phyloP scores from a whole-genome alignment of 805 yeast species.

The Pichia californica region DNA sequence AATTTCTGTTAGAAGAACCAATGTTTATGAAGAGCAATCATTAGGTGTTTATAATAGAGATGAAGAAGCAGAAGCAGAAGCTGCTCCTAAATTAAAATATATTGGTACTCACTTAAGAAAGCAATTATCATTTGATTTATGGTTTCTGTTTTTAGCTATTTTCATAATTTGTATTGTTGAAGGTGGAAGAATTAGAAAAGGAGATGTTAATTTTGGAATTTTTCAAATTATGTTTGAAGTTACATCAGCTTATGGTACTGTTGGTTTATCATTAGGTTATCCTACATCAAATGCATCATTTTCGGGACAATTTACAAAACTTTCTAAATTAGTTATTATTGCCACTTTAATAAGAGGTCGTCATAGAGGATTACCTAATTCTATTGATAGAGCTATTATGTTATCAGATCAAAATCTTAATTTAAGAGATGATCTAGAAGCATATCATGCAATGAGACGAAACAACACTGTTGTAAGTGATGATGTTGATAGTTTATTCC shows the following conservation, averaged over 20 bases:
- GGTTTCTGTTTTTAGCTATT: constrained; percentile 85
- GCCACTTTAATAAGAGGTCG: constrained; percentile 93
- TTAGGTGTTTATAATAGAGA: constrained; percentile 65
- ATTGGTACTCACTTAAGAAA: constrained; percentile 84
- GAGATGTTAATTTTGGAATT: constrained; percentile 47
- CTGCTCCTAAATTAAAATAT: constrained; percentile 46
- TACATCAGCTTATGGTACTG: constrained; percentile 94
- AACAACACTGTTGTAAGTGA: constrained; percentile 17
- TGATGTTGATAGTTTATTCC: constrained; percentile 1
- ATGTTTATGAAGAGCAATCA: constrained; percentile 96
- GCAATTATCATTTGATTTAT: constrained; percentile 88
- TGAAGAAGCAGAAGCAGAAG: constrained; percentile 27
- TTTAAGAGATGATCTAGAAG: constrained; percentile 55
- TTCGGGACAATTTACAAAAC: constrained; percentile 57
- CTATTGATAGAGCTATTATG: constrained; percentile 90
- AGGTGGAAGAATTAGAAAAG: constrained; percentile 48
- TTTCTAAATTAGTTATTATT: constrained; percentile 79
- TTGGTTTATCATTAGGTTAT: constrained; percentile 85
- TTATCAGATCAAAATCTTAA: constrained; percentile 65
- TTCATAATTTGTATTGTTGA: constrained; percentile 86
- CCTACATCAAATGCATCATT: constrained; percentile 64
- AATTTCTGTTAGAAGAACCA: constrained; percentile 91
- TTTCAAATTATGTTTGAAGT: constrained; percentile 80
- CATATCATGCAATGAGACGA: constrained; percentile 34
- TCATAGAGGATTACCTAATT: constrained; percentile 92